A percentile compares a stretch with the other conserved stretches of the same genome.
These are phyloP conservation scores for Fibroporia radiculosa DNA, from an alignment of 768 basidiomycete genomes.

Conservation along the genomic window DNA sequence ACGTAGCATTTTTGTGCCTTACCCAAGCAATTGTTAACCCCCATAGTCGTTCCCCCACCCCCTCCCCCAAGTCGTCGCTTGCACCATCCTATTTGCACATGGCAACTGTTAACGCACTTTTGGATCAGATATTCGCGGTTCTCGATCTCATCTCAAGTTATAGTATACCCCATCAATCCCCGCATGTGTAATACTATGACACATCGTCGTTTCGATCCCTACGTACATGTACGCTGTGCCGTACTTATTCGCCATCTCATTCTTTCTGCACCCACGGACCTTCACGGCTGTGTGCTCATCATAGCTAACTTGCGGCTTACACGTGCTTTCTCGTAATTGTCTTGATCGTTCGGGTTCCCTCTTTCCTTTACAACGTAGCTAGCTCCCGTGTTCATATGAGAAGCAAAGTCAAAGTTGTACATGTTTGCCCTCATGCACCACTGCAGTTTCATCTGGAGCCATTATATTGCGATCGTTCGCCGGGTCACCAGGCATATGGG, in stretches of 20 bases:
- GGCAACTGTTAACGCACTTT: constrained; percentile 14
- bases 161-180: constrained; percentile 29
- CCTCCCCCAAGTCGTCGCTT: constrained; percentile 14
- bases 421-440: no score
- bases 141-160: constrained; percentile 23
- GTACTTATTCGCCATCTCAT: constrained; percentile 12
- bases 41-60: constrained; percentile 6
- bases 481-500: no score
- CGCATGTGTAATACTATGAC: constrained; percentile 33
- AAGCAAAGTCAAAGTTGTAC: constrained; percentile 1
- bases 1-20: constrained; percentile 5
- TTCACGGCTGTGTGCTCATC: constrained; percentile 8
- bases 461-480: no score
- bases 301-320: constrained; percentile 8
- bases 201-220: constrained; percentile 20
- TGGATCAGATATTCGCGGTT: constrained; percentile 27
- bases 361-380: constrained; percentile 6
- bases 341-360: constrained; percentile 2
- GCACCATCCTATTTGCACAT: constrained; percentile 19
- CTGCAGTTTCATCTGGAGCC: no score
- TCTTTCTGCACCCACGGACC: constrained; percentile 8
- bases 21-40: constrained; percentile 5
- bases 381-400: constrained; percentile 3
- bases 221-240: constrained; percentile 18
- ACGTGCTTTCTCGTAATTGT: constrained; percentile 5